A percentile compares a stretch with the other conserved stretches of the same genome.
Evolutionary conservation across 768 basidiomycete species (phyloP).

Genomic region (Cyathus striatus): DNA sequence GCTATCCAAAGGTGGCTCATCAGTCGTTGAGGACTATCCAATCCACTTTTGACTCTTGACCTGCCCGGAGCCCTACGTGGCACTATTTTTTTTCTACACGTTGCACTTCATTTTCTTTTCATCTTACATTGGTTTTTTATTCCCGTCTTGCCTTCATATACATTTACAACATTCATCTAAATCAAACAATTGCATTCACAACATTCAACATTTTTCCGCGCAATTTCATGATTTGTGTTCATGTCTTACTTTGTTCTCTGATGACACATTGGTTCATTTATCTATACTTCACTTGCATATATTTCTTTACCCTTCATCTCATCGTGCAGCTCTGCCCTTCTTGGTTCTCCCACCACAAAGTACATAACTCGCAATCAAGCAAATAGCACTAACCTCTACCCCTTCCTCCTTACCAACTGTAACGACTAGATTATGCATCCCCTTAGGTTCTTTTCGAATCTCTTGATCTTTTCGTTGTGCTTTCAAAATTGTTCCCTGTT

Average conservation of each 20-base stretch:
- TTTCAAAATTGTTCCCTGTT: slow-evolving; percentile 20
- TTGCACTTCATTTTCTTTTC: slow-evolving; percentile 7
- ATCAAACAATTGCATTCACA: background rate
- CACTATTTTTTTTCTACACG: slow-evolving; percentile 35
- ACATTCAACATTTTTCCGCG: background rate
- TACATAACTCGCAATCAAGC: slow-evolving; percentile 1
- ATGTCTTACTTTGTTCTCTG: no score
- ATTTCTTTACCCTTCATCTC: no score
- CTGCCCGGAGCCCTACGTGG: no score
- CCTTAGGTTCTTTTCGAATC: slow-evolving; percentile 24
- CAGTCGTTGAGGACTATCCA: no score
- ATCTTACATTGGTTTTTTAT: slow-evolving; percentile 11
- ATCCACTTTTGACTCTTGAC: no score
- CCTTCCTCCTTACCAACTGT: slow-evolving; percentile 36
- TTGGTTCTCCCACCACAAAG: background rate
- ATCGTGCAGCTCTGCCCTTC: slow-evolving; percentile 6
- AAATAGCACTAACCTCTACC: slow-evolving; percentile 2
- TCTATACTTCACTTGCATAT: no score
- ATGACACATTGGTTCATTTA: no score
- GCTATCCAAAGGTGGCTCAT: no score
- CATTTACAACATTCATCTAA: slow-evolving; percentile 3
- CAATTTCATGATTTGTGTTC: no score
- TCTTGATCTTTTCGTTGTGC: slow-evolving; percentile 13
- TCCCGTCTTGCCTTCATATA: slow-evolving; percentile 5
- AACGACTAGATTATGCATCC: slow-evolving; percentile 72